These are phyloP conservation scores for Radiomyces spectabilis DNA, from an alignment of 192 early-diverging fungal genomes.

Conservation along the genomic window DNA sequence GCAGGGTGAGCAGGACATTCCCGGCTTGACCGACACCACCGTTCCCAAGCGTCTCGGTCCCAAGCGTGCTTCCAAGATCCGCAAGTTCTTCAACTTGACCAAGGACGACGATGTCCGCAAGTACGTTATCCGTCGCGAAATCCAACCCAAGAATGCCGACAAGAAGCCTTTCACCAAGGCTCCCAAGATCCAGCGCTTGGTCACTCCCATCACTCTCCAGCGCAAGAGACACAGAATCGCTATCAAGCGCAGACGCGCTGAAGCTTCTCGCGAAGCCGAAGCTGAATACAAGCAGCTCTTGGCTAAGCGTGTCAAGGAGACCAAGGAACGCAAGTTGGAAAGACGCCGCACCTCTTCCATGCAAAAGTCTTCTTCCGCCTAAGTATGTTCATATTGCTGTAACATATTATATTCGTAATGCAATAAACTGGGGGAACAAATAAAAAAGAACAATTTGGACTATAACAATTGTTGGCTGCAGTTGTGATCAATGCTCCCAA, in stretches of 20 bases:
- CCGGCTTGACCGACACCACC: conserved; percentile 85
- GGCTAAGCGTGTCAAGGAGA: conserved; percentile 84
- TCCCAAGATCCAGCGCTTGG: conserved; percentile 91
- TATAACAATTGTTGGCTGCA: too few species aligned
- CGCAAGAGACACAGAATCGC: conserved; percentile 82
- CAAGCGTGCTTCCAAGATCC: conserved; percentile 96
- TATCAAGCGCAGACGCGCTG: conserved; percentile 72
- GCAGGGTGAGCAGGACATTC: conserved; percentile 91
- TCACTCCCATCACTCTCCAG: conserved; percentile 91
- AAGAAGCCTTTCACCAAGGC: conserved; percentile 92
- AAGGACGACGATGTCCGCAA: conserved; percentile 98
- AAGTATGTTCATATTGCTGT: too few species aligned
- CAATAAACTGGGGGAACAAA: too few species aligned
- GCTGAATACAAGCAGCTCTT: conserved; percentile 77
- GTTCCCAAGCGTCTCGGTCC: conserved; percentile 95
- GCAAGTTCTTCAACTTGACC: conserved; percentile 94
- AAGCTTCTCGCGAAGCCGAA: conserved; percentile 69
- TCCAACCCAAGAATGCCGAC: conserved; percentile 74
- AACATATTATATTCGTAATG: too few species aligned
- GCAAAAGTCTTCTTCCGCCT: conserved; percentile 28
- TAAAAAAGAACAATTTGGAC: too few species aligned
- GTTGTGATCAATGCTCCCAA: too few species aligned
- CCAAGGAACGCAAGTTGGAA: conserved; percentile 77
- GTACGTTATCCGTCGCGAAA: conserved; percentile 96
- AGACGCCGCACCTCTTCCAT: conserved; percentile 58